These are phyloP conservation scores for Sherardia arvensis DNA, from an alignment of 257 asterid species.

Conservation along the genomic window DNA sequence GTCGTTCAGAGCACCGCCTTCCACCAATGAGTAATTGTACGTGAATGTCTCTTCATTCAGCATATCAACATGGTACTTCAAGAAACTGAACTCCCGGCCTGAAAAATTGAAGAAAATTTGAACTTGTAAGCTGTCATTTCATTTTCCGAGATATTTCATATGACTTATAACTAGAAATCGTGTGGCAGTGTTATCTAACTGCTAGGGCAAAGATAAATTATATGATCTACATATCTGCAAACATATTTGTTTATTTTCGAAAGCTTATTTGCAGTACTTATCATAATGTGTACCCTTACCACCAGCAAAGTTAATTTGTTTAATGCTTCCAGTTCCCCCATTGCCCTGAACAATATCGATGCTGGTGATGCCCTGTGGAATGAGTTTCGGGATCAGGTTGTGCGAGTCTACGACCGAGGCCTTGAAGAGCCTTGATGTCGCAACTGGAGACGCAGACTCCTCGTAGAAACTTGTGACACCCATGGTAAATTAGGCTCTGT, in stretches of 20 bases:
- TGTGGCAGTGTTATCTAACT: too few relatives aligned
- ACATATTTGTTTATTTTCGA: too few relatives aligned
- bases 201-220: too few relatives aligned
- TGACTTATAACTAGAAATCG: too few relatives aligned
- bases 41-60: conserved; percentile 14
- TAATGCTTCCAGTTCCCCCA: conserved; percentile 20
- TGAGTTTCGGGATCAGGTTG: conserved; percentile 20
- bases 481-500: too few relatives aligned
- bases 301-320: conserved; percentile 15
- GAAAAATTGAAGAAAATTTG: not conserved
- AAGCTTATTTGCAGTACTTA: too few relatives aligned
- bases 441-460: conserved; percentile 11
- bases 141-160: too few relatives aligned
- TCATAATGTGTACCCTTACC: conserved; percentile 13
- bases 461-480: conserved; percentile 1
- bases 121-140: too few relatives aligned
- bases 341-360: conserved; percentile 15
- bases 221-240: too few relatives aligned
- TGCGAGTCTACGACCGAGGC: conserved; percentile 21
- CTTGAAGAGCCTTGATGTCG: conserved; percentile 21
- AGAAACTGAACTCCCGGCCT: conserved; percentile 11
- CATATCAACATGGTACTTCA: conserved; percentile 22
- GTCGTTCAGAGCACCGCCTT: conserved; percentile 19
- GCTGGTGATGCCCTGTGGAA: conserved; percentile 22
- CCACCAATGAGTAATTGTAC: conserved; percentile 20